phyloP scores from a whole-genome alignment of 495 filamentous ascomycete species.

The Aspergillus sclerotiicarbonarius region DNA sequence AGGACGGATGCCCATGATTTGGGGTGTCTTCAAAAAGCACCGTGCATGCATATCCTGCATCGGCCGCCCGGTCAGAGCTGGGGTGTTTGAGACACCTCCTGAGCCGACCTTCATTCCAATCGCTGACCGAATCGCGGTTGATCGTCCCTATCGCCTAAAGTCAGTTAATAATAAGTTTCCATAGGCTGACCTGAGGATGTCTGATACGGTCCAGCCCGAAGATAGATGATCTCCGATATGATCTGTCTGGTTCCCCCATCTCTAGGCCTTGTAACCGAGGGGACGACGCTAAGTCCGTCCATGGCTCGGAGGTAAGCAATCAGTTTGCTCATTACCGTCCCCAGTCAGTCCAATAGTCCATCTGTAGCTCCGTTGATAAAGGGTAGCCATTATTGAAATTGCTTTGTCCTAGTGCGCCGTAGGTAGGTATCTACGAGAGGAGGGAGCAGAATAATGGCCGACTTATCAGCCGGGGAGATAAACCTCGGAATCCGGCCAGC shows the following conservation, averaged over 20 bases:
- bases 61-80: background rate
- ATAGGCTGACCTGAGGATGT: background rate
- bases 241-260: background rate
- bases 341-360: background rate
- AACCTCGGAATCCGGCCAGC: background rate
- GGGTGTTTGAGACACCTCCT: background rate
- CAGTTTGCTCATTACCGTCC: too few relatives aligned
- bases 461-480: constrained; percentile 2
- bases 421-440: too few relatives aligned
- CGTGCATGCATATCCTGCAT: background rate
- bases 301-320: too few relatives aligned
- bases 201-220: background rate
- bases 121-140: background rate
- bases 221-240: background rate
- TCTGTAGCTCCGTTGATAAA: background rate
- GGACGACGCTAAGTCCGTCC: too few relatives aligned
- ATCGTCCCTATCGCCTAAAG: background rate
- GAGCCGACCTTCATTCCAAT: background rate
- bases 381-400: background rate
- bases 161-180: background rate
- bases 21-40: background rate
- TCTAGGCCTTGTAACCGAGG: too few relatives aligned
- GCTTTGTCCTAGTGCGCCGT: background rate
- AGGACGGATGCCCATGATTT: background rate
- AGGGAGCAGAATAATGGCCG: background rate